phyloP scores from a whole-genome alignment of 768 basidiomycete genomes.

The Suillus cothurnatus region DNA sequence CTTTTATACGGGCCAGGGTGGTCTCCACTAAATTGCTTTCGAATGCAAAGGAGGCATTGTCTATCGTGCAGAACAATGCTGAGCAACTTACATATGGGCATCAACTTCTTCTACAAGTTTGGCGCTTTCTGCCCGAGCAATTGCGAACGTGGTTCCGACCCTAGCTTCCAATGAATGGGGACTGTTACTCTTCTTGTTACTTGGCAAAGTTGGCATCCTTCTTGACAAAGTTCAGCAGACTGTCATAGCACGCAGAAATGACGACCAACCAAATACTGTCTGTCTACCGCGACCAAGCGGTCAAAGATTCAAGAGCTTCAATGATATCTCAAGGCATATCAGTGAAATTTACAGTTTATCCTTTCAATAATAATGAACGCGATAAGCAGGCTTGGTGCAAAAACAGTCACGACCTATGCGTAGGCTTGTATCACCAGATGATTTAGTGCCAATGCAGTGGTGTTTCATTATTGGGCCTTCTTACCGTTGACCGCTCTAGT shows the following conservation, averaged over 20 bases:
- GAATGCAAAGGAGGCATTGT: neutral
- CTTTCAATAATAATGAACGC: neutral
- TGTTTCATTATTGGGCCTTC: neutral
- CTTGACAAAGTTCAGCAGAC: neutral
- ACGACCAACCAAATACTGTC: neutral
- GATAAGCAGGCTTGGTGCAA: neutral
- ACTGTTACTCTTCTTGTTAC: neutral
- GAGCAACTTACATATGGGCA: conserved; percentile 24
- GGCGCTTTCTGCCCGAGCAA: conserved; percentile 15
- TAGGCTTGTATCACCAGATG: neutral
- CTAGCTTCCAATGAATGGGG: conserved; percentile 22
- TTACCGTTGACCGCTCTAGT: neutral
- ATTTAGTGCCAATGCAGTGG: neutral
- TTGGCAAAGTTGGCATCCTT: neutral
- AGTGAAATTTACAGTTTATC: neutral
- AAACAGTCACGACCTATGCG: neutral
- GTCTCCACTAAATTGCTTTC: conserved; percentile 23
- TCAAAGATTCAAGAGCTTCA: neutral
- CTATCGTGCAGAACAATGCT: neutral
- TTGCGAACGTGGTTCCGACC: conserved; percentile 20
- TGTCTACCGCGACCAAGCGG: neutral
- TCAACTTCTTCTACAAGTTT: conserved; percentile 28
- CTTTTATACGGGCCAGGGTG: conserved; percentile 25
- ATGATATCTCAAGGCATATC: neutral
- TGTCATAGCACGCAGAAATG: neutral